Percentiles rank a stretch among this genome's conserved stretches.
These are phyloP conservation scores for Neurospora crassa DNA, from an alignment of 2,329 filamentous ascomycete species.

Conservation along the genomic window DNA sequence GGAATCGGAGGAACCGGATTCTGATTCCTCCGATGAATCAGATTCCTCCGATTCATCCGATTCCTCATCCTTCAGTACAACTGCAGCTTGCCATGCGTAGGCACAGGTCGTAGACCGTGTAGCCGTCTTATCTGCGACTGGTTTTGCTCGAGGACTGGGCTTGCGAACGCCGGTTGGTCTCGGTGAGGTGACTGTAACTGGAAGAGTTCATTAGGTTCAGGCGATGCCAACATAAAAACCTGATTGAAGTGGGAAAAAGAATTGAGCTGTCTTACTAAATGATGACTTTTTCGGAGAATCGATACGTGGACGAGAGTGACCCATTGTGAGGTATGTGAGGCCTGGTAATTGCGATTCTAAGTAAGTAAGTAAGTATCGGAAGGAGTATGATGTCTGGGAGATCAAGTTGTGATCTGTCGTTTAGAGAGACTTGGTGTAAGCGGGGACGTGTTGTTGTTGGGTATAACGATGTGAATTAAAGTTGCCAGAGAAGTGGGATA, in stretches of 20 bases:
- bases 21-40: too few relatives aligned
- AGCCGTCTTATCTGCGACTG: neutral
- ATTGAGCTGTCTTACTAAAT: neutral
- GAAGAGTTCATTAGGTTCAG: neutral
- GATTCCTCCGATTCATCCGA: too few relatives aligned
- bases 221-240: neutral
- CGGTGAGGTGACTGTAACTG: too few relatives aligned
- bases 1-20: too few relatives aligned
- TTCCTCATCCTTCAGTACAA: neutral
- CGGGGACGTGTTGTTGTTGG: neutral
- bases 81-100: neutral
- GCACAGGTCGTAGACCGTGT: neutral
- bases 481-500: neutral
- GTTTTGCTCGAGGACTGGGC: neutral
- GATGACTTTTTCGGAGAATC: accelerated
- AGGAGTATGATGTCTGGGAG: neutral
- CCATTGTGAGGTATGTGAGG: neutral
- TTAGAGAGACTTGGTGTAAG: neutral
- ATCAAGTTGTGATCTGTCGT: neutral
- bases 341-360: neutral
- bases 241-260: neutral
- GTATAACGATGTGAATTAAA: neutral
- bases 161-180: neutral
- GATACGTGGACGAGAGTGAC: neutral
- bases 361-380: neutral